Evolutionary conservation across 2,329 filamentous ascomycete genomes (phyloP).

Genomic region (Leptographium lundbergii): DNA sequence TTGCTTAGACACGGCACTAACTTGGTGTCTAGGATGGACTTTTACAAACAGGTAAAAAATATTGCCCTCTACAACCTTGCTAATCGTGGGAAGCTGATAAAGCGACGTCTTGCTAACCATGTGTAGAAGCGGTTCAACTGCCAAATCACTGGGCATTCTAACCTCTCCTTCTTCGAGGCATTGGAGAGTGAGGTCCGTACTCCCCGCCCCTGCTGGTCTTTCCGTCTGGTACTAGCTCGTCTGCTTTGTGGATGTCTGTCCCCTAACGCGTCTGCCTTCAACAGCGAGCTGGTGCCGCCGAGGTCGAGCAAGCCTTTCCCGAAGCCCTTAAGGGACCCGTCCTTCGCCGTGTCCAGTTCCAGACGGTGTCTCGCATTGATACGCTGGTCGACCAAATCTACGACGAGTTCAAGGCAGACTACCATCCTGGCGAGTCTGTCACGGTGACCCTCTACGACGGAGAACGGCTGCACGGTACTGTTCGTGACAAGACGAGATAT

Average conservation of each 20-base stretch:
- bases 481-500: constrained; percentile 78
- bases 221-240: neutral
- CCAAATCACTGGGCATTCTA: constrained; percentile 87
- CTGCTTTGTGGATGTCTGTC: constrained; percentile 1
- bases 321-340: constrained; percentile 85
- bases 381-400: constrained; percentile 58
- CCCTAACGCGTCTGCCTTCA: neutral
- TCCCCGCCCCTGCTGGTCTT: neutral
- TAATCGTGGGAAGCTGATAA: neutral
- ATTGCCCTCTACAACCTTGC: neutral
- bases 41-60: constrained; percentile 73
- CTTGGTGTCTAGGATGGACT: constrained; percentile 58
- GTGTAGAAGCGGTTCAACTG: constrained; percentile 77
- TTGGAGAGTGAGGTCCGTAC: constrained; percentile 72
- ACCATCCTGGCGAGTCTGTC: constrained; percentile 79
- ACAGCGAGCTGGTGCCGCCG: constrained; percentile 65
- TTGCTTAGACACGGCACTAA: constrained; percentile 16
- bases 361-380: constrained; percentile 78
- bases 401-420: constrained; percentile 76
- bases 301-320: constrained; percentile 85
- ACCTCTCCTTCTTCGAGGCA: constrained; percentile 84
- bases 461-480: constrained; percentile 58
- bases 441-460: constrained; percentile 57
- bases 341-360: constrained; percentile 82
- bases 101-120: constrained; percentile 6